Percentiles rank a stretch among this genome's conserved stretches.
Conservation (phyloP, 2,329 filamentous ascomycete species). For the Cordyceps farinosa region DNA sequence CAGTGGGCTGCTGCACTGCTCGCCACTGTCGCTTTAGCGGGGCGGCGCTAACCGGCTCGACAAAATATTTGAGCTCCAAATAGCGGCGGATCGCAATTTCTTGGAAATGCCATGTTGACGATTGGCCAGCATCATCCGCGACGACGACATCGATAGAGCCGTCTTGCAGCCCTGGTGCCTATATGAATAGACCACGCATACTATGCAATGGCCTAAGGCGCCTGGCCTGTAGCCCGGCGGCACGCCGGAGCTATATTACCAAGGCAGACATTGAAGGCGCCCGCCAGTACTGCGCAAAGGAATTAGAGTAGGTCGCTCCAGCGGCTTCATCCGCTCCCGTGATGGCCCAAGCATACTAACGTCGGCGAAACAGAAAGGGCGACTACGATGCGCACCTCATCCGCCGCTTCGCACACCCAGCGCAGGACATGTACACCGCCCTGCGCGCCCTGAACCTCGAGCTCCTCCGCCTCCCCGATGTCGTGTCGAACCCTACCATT, state of each 20-base stretch:
- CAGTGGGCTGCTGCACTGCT: conserved; percentile 3
- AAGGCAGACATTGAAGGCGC: conserved; percentile 51
- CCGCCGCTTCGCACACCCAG: conserved; percentile 70
- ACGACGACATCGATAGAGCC: neutral
- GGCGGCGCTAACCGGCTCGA: neutral
- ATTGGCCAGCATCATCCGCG: conserved; percentile 18
- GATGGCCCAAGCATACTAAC: neutral
- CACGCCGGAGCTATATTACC: conserved; percentile 44
- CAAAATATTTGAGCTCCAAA: conserved; percentile 10
- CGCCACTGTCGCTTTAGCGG: conserved; percentile 8
- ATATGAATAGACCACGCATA: conserved; percentile 39
- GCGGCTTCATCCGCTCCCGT: neutral
- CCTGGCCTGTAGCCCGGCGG: conserved; percentile 28
- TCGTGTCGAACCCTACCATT: conserved; percentile 82
- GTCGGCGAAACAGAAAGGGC: conserved; percentile 58
- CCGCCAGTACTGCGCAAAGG: conserved; percentile 50
- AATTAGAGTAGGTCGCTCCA: conserved; percentile 43
- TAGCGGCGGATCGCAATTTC: conserved; percentile 19
- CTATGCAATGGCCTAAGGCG: conserved; percentile 37
- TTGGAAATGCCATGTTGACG: conserved; percentile 21
- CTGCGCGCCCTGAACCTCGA: conserved; percentile 92
- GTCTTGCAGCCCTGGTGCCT: conserved; percentile 12
- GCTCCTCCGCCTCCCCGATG: conserved; percentile 83
- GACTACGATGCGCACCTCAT: conserved; percentile 87
- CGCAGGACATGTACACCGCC: conserved; percentile 81